Evolutionary conservation across 164 flowering plant genomes (phyloP), one percentile per base, ranked within the genome.

Genomic region (Amborella trichopoda): DNA sequence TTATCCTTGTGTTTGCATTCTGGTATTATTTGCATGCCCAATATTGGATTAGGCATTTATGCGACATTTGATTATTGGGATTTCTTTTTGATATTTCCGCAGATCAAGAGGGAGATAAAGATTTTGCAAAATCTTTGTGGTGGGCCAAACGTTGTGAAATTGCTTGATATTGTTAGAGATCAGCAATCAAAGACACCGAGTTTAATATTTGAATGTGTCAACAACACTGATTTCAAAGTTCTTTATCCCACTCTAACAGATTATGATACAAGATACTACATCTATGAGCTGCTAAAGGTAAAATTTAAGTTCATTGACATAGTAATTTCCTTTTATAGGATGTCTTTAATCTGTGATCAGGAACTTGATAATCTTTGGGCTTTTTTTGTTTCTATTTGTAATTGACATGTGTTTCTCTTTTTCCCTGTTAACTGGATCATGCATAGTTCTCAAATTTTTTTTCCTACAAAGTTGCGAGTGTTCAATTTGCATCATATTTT

Each of bases 181-280:
- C 98, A 91, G 76, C 96, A 91, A 44, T 91, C 98, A 22, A 87
- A 91, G 73, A 87, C 99, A 13, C 99, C 95, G 25, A 91, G 99
- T 70, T 75, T 91, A 4, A 73, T 91, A 39, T 91, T 91, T 68
- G 98, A 91, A 69, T 68, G 81, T 68, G 98, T 91, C 64, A 91
- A 91, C 56, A 91, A 86, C 50, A 81, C 89, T 10, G 94, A 91
- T 68, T 87, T 83, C 49, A 91, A 87, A 83, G 90, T 80, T 63
- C 82, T 91, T 23, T 91, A 91, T 71, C 98, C 98, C 13, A 87
- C 93, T n/a, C 67, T 91, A n/a, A 67, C 96, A 13, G 96, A 91
- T 55, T 73, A 57, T 59, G 98, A 91, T 54, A 75, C 76, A 50
- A 66, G 96, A 59, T 91, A 87, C 56, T 91, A 91, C 62, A 87